A percentile compares a stretch with the other conserved stretches of the same genome.
Conservation (phyloP, 2,329 filamentous ascomycete species). For the Colletotrichum sublineola region DNA sequence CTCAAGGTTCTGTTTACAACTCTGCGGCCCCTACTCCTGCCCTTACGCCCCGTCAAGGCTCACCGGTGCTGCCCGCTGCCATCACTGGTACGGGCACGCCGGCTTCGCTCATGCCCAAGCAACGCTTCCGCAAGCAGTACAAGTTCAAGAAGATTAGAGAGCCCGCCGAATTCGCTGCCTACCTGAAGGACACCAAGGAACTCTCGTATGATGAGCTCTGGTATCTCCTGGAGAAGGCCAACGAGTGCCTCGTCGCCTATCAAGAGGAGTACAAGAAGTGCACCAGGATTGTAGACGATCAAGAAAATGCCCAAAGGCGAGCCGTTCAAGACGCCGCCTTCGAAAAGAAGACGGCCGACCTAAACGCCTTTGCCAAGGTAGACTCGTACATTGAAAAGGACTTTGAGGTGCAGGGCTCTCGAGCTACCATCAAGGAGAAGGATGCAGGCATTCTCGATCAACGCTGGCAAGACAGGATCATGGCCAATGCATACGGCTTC, state of each 20-base stretch:
- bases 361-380: slow-evolving; percentile 51
- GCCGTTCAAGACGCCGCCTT: slow-evolving; percentile 63
- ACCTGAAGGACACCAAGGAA: slow-evolving; percentile 64
- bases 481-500: slow-evolving; percentile 72
- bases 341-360: slow-evolving; percentile 59
- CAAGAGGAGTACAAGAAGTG: slow-evolving; percentile 67
- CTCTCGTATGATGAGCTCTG: slow-evolving; percentile 63
- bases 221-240: slow-evolving; percentile 58
- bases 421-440: slow-evolving; percentile 55
- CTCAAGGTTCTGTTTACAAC: slow-evolving; percentile 43
- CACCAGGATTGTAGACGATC: slow-evolving; percentile 66
- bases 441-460: slow-evolving; percentile 59
- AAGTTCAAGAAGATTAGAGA: slow-evolving; percentile 65
- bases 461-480: slow-evolving; percentile 65
- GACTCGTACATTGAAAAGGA: slow-evolving; percentile 64
- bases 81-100: slow-evolving; percentile 50
- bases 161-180: slow-evolving; percentile 61
- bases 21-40: slow-evolving; percentile 53
- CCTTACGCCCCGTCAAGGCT: slow-evolving; percentile 55
- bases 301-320: slow-evolving; percentile 68
- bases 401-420: slow-evolving; percentile 68
- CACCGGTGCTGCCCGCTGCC: slow-evolving; percentile 50
- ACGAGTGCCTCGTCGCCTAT: slow-evolving; percentile 62
- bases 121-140: slow-evolving; percentile 49
- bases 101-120: slow-evolving; percentile 52